Evolutionary conservation across 2,329 filamentous ascomycete species (phyloP).

Genomic region (Paracoccidioides brasiliensis): DNA sequence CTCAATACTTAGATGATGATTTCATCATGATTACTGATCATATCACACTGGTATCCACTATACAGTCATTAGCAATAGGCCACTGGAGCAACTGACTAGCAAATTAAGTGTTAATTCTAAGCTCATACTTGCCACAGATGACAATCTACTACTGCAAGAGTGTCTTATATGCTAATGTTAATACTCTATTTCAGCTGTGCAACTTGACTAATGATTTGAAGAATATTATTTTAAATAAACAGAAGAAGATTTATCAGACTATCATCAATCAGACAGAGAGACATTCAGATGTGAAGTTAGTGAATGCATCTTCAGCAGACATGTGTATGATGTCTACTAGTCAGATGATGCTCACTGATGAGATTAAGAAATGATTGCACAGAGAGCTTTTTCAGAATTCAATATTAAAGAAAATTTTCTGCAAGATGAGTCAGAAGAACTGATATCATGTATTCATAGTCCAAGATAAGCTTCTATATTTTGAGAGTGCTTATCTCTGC

Average conservation of each 20-base stretch:
- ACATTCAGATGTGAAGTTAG: background rate
- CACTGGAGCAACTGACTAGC: no score
- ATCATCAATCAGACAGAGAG: no score
- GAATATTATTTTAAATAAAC: rapidly evolving
- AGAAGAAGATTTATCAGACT: background rate
- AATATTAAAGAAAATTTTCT: background rate
- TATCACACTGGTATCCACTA: background rate
- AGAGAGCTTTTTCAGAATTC: no score
- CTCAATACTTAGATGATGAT: no score
- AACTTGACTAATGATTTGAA: background rate
- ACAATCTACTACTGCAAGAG: background rate
- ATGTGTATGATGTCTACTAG: no score
- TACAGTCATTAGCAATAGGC: no score
- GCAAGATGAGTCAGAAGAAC: no score
- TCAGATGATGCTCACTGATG: no score
- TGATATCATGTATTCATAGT: background rate
- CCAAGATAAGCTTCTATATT: background rate
- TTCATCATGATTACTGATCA: background rate
- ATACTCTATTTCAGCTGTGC: background rate
- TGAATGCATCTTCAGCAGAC: no score
- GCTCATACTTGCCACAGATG: background rate
- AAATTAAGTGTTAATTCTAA: background rate
- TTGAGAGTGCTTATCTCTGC: background rate
- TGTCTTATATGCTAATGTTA: no score
- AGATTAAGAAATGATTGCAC: background rate